These are phyloP conservation scores for Lasiosphaeris hirsuta DNA, from an alignment of 495 filamentous ascomycete species.

Conservation along the genomic window DNA sequence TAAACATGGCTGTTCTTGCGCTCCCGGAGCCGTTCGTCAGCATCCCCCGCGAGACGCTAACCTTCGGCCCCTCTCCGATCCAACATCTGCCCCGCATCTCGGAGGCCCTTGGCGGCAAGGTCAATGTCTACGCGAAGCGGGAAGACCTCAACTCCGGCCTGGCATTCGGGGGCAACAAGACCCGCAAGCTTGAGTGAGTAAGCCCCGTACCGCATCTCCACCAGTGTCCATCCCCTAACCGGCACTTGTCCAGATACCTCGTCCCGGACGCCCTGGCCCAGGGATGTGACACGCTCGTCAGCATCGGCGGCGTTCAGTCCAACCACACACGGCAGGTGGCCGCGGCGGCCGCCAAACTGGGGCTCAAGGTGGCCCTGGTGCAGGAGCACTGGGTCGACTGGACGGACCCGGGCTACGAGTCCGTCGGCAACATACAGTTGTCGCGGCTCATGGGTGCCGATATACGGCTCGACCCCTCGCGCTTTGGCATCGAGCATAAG, in stretches of 20 bases:
- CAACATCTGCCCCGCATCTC: conserved; percentile 58
- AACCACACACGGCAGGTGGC: conserved; percentile 66
- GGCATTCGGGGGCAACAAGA: conserved; percentile 65
- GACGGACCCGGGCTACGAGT: conserved; percentile 47
- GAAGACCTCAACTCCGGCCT: conserved; percentile 62
- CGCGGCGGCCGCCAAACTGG: conserved; percentile 50
- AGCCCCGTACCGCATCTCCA: not conserved
- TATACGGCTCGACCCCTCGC: conserved; percentile 46
- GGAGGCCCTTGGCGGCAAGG: conserved; percentile 49
- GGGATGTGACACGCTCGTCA: conserved; percentile 54
- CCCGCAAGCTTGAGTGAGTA: conserved; percentile 59
- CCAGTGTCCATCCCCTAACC: not conserved
- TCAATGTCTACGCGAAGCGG: conserved; percentile 59
- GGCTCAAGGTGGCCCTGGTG: conserved; percentile 52
- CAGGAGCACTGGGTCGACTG: conserved; percentile 65
- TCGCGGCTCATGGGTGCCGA: conserved; percentile 60
- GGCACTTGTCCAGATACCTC: conserved; percentile 42
- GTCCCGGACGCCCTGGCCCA: conserved; percentile 54
- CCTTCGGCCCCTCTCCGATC: conserved; percentile 59
- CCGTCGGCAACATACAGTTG: conserved; percentile 61
- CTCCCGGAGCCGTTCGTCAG: conserved; percentile 57
- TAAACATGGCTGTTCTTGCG: conserved; percentile 23
- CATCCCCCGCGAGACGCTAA: conserved; percentile 52
- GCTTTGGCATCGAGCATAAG: conserved; percentile 61
- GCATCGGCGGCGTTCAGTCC: conserved; percentile 62